phyloP scores from a whole-genome alignment of 768 basidiomycete genomes.

The Leucocoprinus sp. region DNA sequence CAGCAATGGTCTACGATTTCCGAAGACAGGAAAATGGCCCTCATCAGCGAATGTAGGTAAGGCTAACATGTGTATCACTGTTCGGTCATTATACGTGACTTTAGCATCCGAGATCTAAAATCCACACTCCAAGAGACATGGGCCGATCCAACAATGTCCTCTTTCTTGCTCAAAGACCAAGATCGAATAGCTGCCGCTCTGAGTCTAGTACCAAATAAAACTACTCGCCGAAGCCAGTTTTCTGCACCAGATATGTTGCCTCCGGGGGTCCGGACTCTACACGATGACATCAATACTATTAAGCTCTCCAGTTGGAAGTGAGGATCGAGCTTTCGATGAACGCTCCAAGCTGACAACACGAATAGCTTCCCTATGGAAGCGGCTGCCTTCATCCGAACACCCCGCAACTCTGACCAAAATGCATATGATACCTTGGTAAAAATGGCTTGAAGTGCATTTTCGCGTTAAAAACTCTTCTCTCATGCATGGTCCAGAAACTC shows the following conservation, averaged over 20 bases:
- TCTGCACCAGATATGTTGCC: slow-evolving; percentile 32
- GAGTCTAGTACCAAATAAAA: slow-evolving; percentile 21
- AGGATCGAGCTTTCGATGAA: slow-evolving; percentile 16
- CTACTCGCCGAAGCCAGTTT: slow-evolving; percentile 23
- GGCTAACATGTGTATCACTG: slow-evolving; percentile 1
- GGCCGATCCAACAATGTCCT: slow-evolving; percentile 48
- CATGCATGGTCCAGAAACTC: slow-evolving; percentile 15
- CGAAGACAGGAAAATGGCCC: slow-evolving; percentile 19
- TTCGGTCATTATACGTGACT: neutral
- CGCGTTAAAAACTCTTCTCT: neutral
- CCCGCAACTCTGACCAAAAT: slow-evolving; percentile 63
- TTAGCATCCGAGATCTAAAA: slow-evolving; percentile 47
- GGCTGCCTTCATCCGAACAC: slow-evolving; percentile 50
- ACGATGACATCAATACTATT: slow-evolving; percentile 42
- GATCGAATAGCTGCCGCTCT: slow-evolving; percentile 33
- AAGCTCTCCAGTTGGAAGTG: slow-evolving; percentile 58
- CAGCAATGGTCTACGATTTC: slow-evolving; percentile 13
- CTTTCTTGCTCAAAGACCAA: slow-evolving; percentile 46
- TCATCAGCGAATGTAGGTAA: slow-evolving; percentile 39
- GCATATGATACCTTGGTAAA: slow-evolving; percentile 36
- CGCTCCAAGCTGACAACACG: neutral
- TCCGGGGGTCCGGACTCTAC: slow-evolving; percentile 39
- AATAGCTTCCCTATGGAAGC: slow-evolving; percentile 3
- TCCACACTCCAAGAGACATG: slow-evolving; percentile 37
- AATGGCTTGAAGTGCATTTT: neutral